Evolutionary conservation across 345 rosid species (phyloP), one percentile per base, ranked within the genome.

Genomic region (Arabidopsis thaliana): DNA sequence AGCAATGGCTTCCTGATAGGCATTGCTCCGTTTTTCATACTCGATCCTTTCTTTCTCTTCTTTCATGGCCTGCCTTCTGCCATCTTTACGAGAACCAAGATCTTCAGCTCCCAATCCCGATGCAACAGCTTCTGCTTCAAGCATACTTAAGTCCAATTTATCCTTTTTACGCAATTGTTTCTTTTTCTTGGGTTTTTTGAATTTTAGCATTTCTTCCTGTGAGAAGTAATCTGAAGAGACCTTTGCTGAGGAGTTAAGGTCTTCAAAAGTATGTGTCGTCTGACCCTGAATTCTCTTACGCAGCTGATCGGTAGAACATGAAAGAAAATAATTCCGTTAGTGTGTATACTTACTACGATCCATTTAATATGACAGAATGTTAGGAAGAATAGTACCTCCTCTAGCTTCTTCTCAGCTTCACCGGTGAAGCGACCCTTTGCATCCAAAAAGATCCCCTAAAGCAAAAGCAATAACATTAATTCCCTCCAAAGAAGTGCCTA

Each of bases 331-430:
- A 59, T 24, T 36, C 20, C 64, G 72, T 72, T 50, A 66, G 58
- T 76, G 5, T 10, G 53, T 14, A 51, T 58, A 59, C 69, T 58
- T 55, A 49, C 52, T 32, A 65, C n/a, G 8, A 45, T 55, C 64
- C 59, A 72, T 7, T 59, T 25, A 51, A 68, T 69, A 68, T 63
- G n/a, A 45, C 24, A 44, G 44, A 42, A 22, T 24, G 66, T 42
- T 24, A 72, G 51, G 12, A 61, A 79, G 51, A 16, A 48, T 67
- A 36, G 58, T 79, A 92, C 98, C 98, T 92, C 97, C 63, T 87
- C 97, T 40, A 94, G 82, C 85, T 88, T 94, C 83, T 87, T 90
- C 85, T 94, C 97, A 42, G 98, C 98, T 84, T 88, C 98, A 71
- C 86, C 93, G 8, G 88, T 84, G 72, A 94, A 88, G 66, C 78